phyloP scores from a whole-genome alignment of 176 grass and related monocot genomes.

The Avena atlantica region DNA sequence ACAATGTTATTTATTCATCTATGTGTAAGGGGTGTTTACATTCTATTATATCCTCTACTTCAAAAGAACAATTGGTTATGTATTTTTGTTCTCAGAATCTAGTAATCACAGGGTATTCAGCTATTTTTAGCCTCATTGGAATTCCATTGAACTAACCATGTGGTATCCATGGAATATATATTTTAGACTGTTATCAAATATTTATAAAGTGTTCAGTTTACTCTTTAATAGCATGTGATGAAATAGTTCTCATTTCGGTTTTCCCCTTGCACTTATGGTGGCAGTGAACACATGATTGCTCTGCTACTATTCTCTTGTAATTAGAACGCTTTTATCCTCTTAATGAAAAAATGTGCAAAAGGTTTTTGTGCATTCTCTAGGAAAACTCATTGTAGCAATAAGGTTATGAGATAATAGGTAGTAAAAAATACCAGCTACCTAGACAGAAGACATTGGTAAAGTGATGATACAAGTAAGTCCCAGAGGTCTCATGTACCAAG shows the following conservation, averaged over 20 bases:
- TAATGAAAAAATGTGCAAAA: background rate
- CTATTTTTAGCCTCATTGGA: conserved; percentile 14
- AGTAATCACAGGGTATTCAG: background rate
- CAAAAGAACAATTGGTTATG: background rate
- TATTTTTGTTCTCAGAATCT: conserved; percentile 20
- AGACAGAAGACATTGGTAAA: background rate
- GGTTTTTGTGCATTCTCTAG: background rate
- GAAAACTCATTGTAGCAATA: background rate
- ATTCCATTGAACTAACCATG: background rate
- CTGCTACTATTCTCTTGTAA: background rate
- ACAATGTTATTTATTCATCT: background rate
- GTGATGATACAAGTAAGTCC: background rate
- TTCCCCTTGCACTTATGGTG: background rate
- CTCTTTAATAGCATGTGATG: background rate
- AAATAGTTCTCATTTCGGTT: background rate
- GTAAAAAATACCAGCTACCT: background rate
- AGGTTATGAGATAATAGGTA: background rate
- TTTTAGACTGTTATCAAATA: background rate
- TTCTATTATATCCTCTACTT: background rate
- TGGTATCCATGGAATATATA: background rate
- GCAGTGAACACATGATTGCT: background rate
- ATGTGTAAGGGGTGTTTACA: background rate
- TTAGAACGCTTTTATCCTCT: background rate
- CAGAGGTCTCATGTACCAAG: background rate
- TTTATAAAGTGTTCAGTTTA: background rate